These are phyloP conservation scores for Aspergillus pseudoglaucus DNA, from an alignment of 2,329 filamentous ascomycete species.

Conservation along the genomic window DNA sequence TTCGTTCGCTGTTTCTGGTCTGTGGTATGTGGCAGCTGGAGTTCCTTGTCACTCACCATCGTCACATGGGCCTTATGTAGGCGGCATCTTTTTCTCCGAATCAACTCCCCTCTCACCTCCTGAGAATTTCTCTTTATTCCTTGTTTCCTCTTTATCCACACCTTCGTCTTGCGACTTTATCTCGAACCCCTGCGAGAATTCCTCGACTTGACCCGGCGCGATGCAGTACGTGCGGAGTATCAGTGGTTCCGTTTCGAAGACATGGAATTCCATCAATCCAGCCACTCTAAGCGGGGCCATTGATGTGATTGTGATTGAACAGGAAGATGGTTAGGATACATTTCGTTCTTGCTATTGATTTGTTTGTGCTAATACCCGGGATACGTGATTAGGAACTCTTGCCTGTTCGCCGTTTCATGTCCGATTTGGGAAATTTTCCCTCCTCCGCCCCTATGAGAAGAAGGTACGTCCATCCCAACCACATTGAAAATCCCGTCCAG, in stretches of 20 bases:
- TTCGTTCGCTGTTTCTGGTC: conserved; percentile 1
- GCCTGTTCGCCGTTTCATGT: conserved; percentile 97
- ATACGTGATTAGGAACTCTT: conserved; percentile 48
- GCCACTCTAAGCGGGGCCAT: conserved; percentile 95
- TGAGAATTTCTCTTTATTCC: conserved; percentile 6
- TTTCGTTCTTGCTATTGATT: neutral
- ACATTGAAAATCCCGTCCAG: neutral
- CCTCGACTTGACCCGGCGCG: conserved; percentile 24
- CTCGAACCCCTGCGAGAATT: conserved; percentile 9
- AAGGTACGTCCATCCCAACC: conserved; percentile 49
- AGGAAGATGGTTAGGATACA: conserved; percentile 67
- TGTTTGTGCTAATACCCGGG: neutral
- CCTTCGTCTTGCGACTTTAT: conserved; percentile 1
- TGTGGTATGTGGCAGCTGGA: neutral
- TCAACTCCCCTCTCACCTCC: conserved; percentile 6
- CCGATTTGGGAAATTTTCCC: conserved; percentile 96
- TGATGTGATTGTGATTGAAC: conserved; percentile 96
- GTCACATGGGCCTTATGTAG: conserved; percentile 33
- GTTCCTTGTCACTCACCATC: conserved; percentile 10
- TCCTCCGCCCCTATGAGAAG: conserved; percentile 91
- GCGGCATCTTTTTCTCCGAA: conserved; percentile 25
- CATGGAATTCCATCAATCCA: conserved; percentile 99
- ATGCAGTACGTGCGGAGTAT: conserved; percentile 99
- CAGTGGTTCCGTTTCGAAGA: conserved; percentile 91
- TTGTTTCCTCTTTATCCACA: conserved; percentile 5